These are phyloP conservation scores for Beta corolliflora DNA, from an alignment of 179 eudicot genomes.

Conservation along the genomic window DNA sequence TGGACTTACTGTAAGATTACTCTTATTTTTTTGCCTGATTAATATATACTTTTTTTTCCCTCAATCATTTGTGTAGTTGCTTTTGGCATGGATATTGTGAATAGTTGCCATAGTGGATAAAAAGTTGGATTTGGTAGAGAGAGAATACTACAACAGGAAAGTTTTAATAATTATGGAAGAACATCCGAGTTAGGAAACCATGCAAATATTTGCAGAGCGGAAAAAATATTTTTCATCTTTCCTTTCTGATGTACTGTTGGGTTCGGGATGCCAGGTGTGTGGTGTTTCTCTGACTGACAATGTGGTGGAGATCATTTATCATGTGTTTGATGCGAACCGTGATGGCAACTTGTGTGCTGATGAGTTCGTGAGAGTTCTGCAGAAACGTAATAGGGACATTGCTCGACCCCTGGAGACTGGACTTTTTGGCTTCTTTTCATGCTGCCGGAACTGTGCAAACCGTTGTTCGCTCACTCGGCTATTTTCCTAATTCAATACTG, in stretches of 20 bases:
- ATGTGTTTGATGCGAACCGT: conserved; percentile 66
- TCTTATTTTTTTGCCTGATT: too few relatives aligned
- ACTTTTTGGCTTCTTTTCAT: conserved; percentile 51
- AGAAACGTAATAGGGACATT: conserved; percentile 52
- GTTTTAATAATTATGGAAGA: too few relatives aligned
- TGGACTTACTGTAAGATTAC: too few relatives aligned
- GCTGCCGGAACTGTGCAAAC: conserved; percentile 69
- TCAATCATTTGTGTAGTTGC: too few relatives aligned
- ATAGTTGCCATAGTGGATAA: too few relatives aligned
- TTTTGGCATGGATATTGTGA: too few relatives aligned
- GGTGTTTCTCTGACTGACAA: conserved; percentile 63
- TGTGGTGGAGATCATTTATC: conserved; percentile 67
- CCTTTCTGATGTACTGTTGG: not conserved
- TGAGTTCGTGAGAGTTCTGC: conserved; percentile 71
- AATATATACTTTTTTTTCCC: too few relatives aligned
- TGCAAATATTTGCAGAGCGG: too few relatives aligned
- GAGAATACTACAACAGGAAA: too few relatives aligned
- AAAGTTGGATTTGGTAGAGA: too few relatives aligned
- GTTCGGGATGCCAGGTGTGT: conserved; percentile 59
- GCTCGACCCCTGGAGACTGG: conserved; percentile 49
- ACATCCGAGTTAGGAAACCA: too few relatives aligned
- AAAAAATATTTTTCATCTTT: not conserved
- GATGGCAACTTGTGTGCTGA: conserved; percentile 76
- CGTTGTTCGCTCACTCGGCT: conserved; percentile 34
- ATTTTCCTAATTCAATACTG: conserved; percentile 21